Base-by-base conservation (phyloP, 2,329 filamentous ascomycete species). In the Fusarium brachygibbosum region DNA sequence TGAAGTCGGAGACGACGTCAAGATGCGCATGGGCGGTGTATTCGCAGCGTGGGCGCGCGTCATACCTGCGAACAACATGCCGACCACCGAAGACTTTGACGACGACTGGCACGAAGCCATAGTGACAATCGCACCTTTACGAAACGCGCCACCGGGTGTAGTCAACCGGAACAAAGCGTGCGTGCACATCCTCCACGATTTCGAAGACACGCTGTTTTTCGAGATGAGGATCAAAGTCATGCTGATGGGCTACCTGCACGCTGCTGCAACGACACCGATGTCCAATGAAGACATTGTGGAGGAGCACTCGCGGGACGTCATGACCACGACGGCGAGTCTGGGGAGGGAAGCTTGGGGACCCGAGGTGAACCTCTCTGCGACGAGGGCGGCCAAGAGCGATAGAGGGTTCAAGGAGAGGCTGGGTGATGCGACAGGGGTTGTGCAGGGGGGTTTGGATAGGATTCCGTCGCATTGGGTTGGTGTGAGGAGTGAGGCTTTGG, bases 1-100 rank as follows among this genome's bases (percentile, higher is more conserved):
- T 0, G 83, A 81, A 12, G 80, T 90, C 1, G 80, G 86, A 0
- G 84, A 85, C 28, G 82, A 86, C 34, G 75, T 90, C 40, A 79
- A 82, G 23, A 78, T 86, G 65, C 83, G 85, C 5, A 81, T 92
- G 50, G 79, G 81, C 14, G 90, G 90, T 0, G 83, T 90, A 9
- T 92, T 90, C 71, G 88, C 90, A 38, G 89, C 88, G 5, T 92
- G 90, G 90, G 86, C 84, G 0, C 78, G 83, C 1, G 71, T 88
- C 3, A 65, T 82, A 2, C 78, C 80, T 0, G 31, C 56, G 1
- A 76, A 79, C 23, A 74, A 71, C 0, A 31, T 17, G 2, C 42
- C 42, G 6, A 66, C 74, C 4, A 66, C 74, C 4, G 79, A 81
- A 5, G 75, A 75, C 5, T 51, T 81, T 3, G 76, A 81, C 0